A percentile compares a stretch with the other conserved stretches of the same genome.
Evolutionary conservation across 495 filamentous ascomycete species (phyloP).

Genomic region (Penicillium goetzii): DNA sequence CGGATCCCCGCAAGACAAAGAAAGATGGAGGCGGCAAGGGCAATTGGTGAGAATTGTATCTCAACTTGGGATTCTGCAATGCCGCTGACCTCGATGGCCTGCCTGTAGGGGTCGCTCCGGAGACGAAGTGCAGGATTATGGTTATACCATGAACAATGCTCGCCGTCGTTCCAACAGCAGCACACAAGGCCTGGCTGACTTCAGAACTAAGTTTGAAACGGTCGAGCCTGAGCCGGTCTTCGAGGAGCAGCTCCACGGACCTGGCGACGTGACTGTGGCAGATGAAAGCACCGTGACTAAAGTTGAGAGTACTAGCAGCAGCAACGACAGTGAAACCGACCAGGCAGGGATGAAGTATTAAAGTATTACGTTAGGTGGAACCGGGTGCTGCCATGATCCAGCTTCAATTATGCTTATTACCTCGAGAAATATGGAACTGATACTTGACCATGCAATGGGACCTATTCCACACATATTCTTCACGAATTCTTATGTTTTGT

Average conservation of each 20-base stretch:
- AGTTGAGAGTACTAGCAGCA: constrained; percentile 33
- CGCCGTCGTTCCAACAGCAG: constrained; percentile 93
- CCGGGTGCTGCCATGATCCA: neutral
- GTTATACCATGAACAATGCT: constrained; percentile 79
- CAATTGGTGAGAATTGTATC: constrained; percentile 74
- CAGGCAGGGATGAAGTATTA: constrained; percentile 18
- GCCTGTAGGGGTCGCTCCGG: constrained; percentile 74
- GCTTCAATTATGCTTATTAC: neutral
- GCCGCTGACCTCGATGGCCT: neutral
- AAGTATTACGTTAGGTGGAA: constrained; percentile 8
- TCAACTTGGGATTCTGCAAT: neutral
- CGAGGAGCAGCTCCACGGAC: constrained; percentile 77
- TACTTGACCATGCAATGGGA: neutral
- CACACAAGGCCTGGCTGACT: constrained; percentile 64
- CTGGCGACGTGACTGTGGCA: constrained; percentile 39
- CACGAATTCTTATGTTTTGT: neutral
- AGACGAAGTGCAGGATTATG: constrained; percentile 78
- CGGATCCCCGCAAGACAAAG: constrained; percentile 90
- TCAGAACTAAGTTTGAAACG: constrained; percentile 91
- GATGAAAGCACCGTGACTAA: constrained; percentile 28
- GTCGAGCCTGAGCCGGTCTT: constrained; percentile 84
- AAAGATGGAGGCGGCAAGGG: constrained; percentile 92
- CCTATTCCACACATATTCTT: neutral
- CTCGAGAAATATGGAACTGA: neutral
- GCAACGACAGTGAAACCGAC: constrained; percentile 25